Percentiles rank a stretch among this genome's conserved stretches.
Evolutionary conservation across 2,329 filamentous ascomycete species (phyloP).

Genomic region (Diaporthe citriasiana): DNA sequence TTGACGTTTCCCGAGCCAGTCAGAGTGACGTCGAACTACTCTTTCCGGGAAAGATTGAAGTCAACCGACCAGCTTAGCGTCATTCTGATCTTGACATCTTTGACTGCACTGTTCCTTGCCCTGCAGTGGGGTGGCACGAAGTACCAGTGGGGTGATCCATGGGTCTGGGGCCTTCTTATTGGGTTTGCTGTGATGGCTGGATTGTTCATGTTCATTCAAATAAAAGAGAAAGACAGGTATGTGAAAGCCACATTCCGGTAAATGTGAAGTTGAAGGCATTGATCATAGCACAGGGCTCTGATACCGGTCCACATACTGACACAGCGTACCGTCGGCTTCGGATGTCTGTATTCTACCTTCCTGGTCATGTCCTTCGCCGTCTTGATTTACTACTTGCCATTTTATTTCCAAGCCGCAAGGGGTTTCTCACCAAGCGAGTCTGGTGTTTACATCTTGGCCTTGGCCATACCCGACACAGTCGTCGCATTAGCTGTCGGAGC

Average conservation of each 20-base stretch:
- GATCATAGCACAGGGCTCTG: background rate
- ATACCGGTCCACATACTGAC: slow-evolving; percentile 14
- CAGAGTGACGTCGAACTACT: background rate
- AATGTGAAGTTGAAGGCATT: background rate
- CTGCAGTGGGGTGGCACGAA: slow-evolving; percentile 11
- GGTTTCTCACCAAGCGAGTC: background rate
- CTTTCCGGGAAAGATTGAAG: background rate
- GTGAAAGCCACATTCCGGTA: accelerated
- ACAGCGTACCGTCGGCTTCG: slow-evolving; percentile 7
- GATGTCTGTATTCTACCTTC: background rate
- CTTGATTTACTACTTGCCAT: background rate
- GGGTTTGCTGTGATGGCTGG: background rate
- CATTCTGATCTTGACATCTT: background rate
- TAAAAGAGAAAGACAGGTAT: slow-evolving; percentile 19
- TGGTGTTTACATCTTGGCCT: background rate
- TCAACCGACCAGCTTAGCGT: slow-evolving; percentile 8
- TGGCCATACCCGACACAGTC: background rate
- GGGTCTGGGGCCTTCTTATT: background rate
- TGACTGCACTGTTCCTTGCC: background rate
- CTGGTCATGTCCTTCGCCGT: background rate
- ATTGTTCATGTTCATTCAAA: slow-evolving; percentile 1
- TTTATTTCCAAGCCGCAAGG: slow-evolving; percentile 25
- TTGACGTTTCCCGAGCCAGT: background rate
- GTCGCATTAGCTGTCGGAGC: background rate
- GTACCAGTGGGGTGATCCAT: background rate